These are phyloP conservation scores for Patellifolia procumbens DNA, from an alignment of 179 eudicot species.

Conservation along the genomic window DNA sequence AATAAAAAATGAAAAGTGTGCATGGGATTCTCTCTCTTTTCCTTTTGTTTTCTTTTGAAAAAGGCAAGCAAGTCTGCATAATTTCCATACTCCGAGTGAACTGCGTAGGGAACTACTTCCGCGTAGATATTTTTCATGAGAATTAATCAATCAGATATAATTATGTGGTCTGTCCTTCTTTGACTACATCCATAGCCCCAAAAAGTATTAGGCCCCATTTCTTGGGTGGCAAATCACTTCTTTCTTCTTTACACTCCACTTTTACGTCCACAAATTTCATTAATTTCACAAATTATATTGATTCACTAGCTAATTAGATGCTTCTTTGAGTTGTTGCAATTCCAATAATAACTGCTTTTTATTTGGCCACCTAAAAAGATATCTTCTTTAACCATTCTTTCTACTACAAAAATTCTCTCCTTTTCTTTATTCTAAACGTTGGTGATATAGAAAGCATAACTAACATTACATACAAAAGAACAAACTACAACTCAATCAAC, in stretches of 20 bases:
- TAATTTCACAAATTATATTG: neutral
- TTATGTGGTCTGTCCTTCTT: conserved; percentile 2
- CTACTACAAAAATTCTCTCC: neutral
- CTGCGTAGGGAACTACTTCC: neutral
- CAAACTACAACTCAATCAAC: neutral
- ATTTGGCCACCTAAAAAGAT: conserved; percentile 10
- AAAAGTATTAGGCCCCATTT: neutral
- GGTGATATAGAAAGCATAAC: conserved; percentile 1
- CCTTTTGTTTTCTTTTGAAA: neutral
- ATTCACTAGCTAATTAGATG: conserved; percentile 1
- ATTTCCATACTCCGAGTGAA: neutral
- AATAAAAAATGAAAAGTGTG: neutral
- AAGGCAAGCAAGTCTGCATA: neutral
- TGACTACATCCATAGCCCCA: conserved; percentile 14
- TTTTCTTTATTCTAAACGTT: neutral
- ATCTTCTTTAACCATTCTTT: conserved; percentile 1
- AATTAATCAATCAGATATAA: neutral
- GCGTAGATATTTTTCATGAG: neutral
- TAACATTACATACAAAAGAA: neutral
- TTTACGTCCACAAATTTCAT: neutral
- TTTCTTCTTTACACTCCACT: conserved; percentile 13
- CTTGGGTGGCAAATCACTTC: neutral
- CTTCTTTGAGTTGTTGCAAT: conserved; percentile 5
- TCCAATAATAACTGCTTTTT: neutral
- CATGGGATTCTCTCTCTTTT: neutral